Conservation (phyloP, 176 grass and related monocot genomes). For the Dendrocalamus sinicus region DNA sequence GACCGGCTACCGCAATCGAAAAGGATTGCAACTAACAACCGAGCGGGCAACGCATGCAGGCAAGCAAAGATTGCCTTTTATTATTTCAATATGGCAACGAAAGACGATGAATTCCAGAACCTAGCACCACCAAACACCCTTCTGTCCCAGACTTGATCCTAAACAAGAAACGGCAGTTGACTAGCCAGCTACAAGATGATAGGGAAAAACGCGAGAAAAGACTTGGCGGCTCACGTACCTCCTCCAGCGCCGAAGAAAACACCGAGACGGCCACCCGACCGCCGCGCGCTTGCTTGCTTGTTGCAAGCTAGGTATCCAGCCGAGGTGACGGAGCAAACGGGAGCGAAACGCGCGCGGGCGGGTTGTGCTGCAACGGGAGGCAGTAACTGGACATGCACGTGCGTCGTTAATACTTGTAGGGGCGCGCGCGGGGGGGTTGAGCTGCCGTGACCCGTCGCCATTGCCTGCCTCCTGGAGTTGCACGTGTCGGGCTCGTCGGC, state of each 20-base stretch:
- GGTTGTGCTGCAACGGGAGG: background rate
- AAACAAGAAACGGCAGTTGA: too few relatives aligned
- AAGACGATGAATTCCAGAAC: background rate
- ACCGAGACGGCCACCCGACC: too few relatives aligned
- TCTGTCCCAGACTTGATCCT: too few relatives aligned
- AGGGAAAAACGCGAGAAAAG: background rate
- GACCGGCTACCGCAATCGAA: background rate
- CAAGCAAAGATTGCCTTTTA: background rate
- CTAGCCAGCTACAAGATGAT: background rate
- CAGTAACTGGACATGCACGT: background rate
- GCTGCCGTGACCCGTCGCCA: background rate
- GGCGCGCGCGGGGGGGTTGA: too few relatives aligned
- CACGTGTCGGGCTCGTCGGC: constrained; percentile 54
- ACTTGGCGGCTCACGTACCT: constrained; percentile 11
- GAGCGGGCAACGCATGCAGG: background rate
- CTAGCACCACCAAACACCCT: background rate
- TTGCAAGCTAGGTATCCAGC: too few relatives aligned
- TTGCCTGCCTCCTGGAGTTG: constrained; percentile 30
- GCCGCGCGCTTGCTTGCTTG: too few relatives aligned
- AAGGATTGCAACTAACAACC: background rate
- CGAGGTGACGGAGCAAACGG: too few relatives aligned
- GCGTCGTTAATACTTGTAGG: background rate
- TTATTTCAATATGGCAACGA: background rate
- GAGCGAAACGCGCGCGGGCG: too few relatives aligned
- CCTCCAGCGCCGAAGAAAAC: background rate